Evolutionary conservation across 441 rosid genomes (phyloP), one percentile per base, ranked within the genome.

Genomic region (Lepidium campestre): DNA sequence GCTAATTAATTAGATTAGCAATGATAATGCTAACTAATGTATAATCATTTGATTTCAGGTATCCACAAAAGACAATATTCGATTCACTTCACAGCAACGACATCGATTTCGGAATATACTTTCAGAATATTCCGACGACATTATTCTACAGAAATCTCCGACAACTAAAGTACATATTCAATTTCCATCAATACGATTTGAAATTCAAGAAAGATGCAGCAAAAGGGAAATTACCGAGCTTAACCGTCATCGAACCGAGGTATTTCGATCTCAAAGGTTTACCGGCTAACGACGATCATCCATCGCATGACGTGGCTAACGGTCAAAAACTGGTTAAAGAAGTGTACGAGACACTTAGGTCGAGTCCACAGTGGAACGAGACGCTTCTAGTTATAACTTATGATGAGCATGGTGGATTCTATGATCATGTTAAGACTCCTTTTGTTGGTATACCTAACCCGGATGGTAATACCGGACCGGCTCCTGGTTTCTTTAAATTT

Each of bases 401-500:
- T 40, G 98, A 90, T 81, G 97, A 93, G 62, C 97, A 93, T 57
- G 98, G 98, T 29, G 97, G 98, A 8, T 93, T 93, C 42, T 93
- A 70, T 74, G 98, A 93, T 62, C 97, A 93, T 82, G 98, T 90
- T 2, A n/a, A 71, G 57, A 93, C 97, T 39, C 98, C 97, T 54
- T 90, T 40, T 68, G 80, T 74, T 2, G 79, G 83, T 78, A 83
- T 93, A 44, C 98, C 98, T 0, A 93, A 66, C 58, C 98, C 97
- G 3, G 98, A 93, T 80, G 98, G 97, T 4, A 93, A 83, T 62
- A 85, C 86, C 22, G 98, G 97, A 17, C 98, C 98, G 76, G 89
- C 96, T 10, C 98, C 98, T 59, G 88, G 53, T 63, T 90, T 93
- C 78, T 88, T 93, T 82, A 90, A 90, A 79, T 90, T 93, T 32